A percentile compares a stretch with the other conserved stretches of the same genome.
These are phyloP conservation scores for Protea cynaroides DNA, from an alignment of 164 flowering plant species.

Conservation along the genomic window DNA sequence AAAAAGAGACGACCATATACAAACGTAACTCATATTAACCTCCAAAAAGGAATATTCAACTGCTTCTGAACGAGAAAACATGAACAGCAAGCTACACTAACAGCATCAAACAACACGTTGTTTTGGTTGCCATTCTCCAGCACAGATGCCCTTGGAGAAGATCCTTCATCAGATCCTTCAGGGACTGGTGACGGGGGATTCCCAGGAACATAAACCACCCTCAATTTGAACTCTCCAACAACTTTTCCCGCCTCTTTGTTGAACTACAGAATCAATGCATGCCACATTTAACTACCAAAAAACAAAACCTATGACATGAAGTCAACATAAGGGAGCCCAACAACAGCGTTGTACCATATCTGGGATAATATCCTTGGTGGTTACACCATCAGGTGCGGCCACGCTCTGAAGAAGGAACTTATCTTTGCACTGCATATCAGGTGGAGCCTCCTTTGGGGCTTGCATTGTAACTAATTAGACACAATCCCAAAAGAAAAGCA, in stretches of 20 bases:
- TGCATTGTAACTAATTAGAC: constrained; percentile 71
- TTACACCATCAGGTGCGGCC: constrained; percentile 37
- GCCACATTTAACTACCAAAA: background rate
- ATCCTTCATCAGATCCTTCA: constrained; percentile 87
- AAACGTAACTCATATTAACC: background rate
- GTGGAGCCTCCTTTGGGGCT: constrained; percentile 71
- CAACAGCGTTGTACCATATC: constrained; percentile 46
- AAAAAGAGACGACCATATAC: too few relatives aligned
- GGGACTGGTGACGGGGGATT: constrained; percentile 94
- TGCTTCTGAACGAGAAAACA: background rate
- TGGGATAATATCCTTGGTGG: constrained; percentile 50
- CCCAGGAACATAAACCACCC: constrained; percentile 75
- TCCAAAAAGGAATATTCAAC: background rate
- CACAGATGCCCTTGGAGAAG: constrained; percentile 57
- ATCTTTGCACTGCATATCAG: constrained; percentile 86
- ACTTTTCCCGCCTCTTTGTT: constrained; percentile 61
- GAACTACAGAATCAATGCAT: constrained; percentile 41
- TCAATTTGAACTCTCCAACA: constrained; percentile 78
- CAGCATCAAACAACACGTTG: constrained; percentile 45
- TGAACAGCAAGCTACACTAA: constrained; percentile 23
- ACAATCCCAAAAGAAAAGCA: background rate
- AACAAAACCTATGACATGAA: background rate
- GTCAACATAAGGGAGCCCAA: background rate
- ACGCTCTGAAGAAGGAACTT: constrained; percentile 83
- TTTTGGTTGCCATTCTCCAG: constrained; percentile 44